phyloP scores from a whole-genome alignment of 169 alveolate species.

The Plasmodium blacklocki region DNA sequence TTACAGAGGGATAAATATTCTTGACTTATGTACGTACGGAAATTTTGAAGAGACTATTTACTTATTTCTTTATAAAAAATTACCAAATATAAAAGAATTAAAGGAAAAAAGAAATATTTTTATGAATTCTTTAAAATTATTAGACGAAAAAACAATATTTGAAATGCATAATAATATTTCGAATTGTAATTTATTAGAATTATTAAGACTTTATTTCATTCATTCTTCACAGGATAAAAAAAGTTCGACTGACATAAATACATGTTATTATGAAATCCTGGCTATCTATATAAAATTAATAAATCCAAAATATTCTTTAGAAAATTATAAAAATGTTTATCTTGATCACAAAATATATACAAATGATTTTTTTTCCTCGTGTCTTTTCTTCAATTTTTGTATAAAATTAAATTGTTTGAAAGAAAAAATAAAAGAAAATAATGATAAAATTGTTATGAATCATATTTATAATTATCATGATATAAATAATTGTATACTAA shows the following conservation, averaged over 20 bases:
- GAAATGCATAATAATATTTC: slow-evolving; percentile 12
- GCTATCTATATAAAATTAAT: slow-evolving; percentile 29
- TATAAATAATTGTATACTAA: too few species aligned
- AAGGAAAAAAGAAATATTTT: neutral
- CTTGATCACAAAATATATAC: neutral
- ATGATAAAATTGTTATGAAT: too few species aligned
- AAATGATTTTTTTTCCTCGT: neutral
- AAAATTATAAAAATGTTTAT: neutral
- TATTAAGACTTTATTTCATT: slow-evolving; percentile 16
- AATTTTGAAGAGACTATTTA: slow-evolving; percentile 43
- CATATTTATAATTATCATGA: neutral
- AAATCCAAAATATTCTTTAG: neutral
- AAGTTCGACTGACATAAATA: neutral
- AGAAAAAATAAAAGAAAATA: neutral
- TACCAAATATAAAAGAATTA: slow-evolving; percentile 29
- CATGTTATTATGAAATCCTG: slow-evolving; percentile 14
- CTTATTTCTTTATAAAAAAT: slow-evolving; percentile 11
- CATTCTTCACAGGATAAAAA: neutral
- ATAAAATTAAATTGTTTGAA: neutral
- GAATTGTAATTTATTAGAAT: slow-evolving; percentile 9
- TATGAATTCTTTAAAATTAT: neutral
- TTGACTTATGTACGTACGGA: slow-evolving; percentile 6
- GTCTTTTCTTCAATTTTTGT: neutral
- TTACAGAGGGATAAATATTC: slow-evolving; percentile 33
- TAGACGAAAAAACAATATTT: slow-evolving; percentile 5